These are phyloP conservation scores for Angomonas deanei DNA, from an alignment of 208 protist species.

Conservation along the genomic window DNA sequence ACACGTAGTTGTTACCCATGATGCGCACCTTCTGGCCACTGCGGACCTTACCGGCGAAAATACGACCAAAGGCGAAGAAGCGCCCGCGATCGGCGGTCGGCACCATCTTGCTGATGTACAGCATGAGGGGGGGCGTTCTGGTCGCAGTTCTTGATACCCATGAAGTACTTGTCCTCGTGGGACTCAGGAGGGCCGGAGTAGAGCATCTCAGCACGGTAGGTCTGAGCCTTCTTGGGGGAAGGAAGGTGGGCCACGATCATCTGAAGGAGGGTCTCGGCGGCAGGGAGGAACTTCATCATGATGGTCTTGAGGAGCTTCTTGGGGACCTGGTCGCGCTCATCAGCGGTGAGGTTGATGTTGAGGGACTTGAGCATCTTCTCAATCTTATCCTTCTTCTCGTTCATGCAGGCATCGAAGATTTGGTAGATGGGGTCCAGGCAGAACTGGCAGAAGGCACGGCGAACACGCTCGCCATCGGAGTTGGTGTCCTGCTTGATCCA, in stretches of 20 bases:
- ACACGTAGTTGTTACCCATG: slow-evolving; percentile 97
- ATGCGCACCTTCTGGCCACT: slow-evolving; percentile 98
- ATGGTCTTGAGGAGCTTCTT: slow-evolving; percentile 97
- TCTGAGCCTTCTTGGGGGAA: slow-evolving; percentile 96
- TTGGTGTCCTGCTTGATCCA: slow-evolving; percentile 73
- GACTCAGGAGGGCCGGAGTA: slow-evolving; percentile 95
- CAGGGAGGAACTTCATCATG: slow-evolving; percentile 97
- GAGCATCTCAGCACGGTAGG: slow-evolving; percentile 94
- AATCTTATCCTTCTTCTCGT: slow-evolving; percentile 91
- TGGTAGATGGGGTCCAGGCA: slow-evolving; percentile 97
- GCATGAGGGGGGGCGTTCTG: slow-evolving; percentile 94
- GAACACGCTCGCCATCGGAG: slow-evolving; percentile 53
- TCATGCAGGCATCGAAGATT: slow-evolving; percentile 95
- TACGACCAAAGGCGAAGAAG: slow-evolving; percentile 73
- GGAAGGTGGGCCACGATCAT: slow-evolving; percentile 99
- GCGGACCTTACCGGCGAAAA: slow-evolving; percentile 93
- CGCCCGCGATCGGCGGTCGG: slow-evolving; percentile 95
- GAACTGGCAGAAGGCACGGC: slow-evolving; percentile 94
- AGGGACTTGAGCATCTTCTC: slow-evolving; percentile 93
- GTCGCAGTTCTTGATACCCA: slow-evolving; percentile 91
- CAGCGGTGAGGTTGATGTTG: slow-evolving; percentile 86
- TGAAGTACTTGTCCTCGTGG: slow-evolving; percentile 91
- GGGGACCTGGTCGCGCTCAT: slow-evolving; percentile 89
- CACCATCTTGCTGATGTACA: slow-evolving; percentile 99
- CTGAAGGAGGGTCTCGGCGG: slow-evolving; percentile 96